phyloP scores from a whole-genome alignment of 208 protist species.

The Porcisia deanei region DNA sequence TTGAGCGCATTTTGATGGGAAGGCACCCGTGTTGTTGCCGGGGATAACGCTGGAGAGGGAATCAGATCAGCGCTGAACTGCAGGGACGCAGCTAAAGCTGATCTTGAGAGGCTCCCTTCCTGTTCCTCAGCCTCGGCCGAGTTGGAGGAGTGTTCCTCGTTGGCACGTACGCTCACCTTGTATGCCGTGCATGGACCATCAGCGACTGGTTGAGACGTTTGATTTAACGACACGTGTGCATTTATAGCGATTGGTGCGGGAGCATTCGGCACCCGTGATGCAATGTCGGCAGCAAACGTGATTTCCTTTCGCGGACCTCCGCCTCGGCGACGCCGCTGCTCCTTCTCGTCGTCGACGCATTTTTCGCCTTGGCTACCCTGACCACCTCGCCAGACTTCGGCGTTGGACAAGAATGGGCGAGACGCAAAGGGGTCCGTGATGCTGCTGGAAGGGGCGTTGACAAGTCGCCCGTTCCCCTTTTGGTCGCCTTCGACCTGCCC shows the following conservation, averaged over 20 bases:
- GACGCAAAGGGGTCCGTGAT: not conserved
- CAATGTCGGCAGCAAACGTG: constrained; percentile 27
- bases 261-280: not conserved
- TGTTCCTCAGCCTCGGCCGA: not conserved
- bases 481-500: not conserved
- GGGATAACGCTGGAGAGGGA: constrained; percentile 3
- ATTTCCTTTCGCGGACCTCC: constrained; percentile 24
- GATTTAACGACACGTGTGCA: not conserved
- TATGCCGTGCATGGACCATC: not conserved
- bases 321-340: constrained; percentile 18
- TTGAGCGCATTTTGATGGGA: not conserved
- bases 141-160: not conserved
- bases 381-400: not conserved
- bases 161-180: not conserved
- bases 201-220: not conserved
- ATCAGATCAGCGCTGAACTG: constrained; percentile 29
- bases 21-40: not conserved
- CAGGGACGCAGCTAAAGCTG: not conserved
- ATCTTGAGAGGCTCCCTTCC: not conserved
- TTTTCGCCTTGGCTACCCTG: constrained; percentile 10
- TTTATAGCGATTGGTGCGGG: not conserved
- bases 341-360: constrained; percentile 10
- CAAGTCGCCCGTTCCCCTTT: not conserved
- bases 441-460: not conserved
- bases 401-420: not conserved